Conservation (phyloP, 176 grass and related monocot genomes). For the Triticum dicoccoides region DNA sequence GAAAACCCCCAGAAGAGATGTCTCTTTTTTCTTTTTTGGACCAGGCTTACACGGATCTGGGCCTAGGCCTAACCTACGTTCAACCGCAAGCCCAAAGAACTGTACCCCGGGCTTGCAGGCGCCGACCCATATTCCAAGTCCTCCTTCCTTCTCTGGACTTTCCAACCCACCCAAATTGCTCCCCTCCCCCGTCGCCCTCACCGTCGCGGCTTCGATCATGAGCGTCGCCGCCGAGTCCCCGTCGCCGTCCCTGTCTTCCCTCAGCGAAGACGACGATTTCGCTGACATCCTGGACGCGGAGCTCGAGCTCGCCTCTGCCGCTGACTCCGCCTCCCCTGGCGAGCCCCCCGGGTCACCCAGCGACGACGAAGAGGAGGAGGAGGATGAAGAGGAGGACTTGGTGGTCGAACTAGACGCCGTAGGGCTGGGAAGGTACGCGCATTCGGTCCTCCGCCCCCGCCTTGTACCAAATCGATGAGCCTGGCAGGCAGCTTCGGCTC, state of each 20-base stretch:
- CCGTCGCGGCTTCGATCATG: conserved; percentile 40
- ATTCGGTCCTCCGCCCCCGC: not conserved
- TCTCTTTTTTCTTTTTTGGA: not conserved
- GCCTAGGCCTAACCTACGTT: not conserved
- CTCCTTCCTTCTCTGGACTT: not conserved
- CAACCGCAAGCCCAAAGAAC: not conserved
- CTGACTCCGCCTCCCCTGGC: conserved; percentile 24
- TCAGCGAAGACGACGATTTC: conserved; percentile 70
- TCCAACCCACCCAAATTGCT: not conserved
- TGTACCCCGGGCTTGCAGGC: not conserved
- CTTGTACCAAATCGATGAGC: not conserved
- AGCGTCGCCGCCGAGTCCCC: conserved; percentile 67
- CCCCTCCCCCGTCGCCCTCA: not conserved
- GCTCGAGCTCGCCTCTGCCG: conserved; percentile 53
- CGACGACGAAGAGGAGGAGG: not conserved
- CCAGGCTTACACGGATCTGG: not conserved
- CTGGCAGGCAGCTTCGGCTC: not conserved
- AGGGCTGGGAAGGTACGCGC: conserved; percentile 37
- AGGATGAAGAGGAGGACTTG: not conserved
- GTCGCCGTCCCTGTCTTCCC: conserved; percentile 55
- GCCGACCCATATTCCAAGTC: not conserved
- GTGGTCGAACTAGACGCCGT: conserved; percentile 36
- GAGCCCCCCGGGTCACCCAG: conserved; percentile 24
- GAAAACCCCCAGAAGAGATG: too few relatives aligned
- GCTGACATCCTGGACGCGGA: conserved; percentile 62